Base-by-base conservation (phyloP, 768 basidiomycete species). In the Pleurotus tuber-regium region DNA sequence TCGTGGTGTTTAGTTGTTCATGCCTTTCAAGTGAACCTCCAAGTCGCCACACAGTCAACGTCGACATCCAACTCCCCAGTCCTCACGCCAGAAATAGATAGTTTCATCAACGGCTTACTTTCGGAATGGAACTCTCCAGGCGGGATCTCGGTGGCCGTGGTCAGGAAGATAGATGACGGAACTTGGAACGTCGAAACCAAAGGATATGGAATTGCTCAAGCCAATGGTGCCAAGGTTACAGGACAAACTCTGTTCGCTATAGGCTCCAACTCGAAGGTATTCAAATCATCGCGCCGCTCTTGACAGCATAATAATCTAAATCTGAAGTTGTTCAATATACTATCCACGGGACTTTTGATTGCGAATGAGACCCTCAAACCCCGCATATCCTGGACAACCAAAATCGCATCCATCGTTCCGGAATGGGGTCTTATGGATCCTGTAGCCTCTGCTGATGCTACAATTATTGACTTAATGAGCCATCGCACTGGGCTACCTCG, bases 401-500 rank as follows among this genome's bases (percentile, higher is more conserved):
- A 63, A 39, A 49, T 67, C 2, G 49, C 38, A n/a, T 54, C 57
- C 3, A 52, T 67, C 11, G 35, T 66, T n/a, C 64, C 66, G 0
- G 59, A 55, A 12, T 63, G 60, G 58, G 40, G 51, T 16, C 57
- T 65, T 29, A 57, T 56, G 55, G 64, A 67, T 39, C 58, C 59
- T 2, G 26, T 61, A 24, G 61, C 61, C 1, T 53, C 56, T 3
- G 38, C 54, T 23, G 53, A 59, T 26, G 57, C 50, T 14, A 52
- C 59, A 1, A 59, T 67, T 25, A 43, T 59, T 29, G 66, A 67
- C 43, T 43, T 61, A 3, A 62, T 65, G 61, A 62, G 58, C 52
- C 66, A 67, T 38, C 62, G 62, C 39, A 63, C 65, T 24, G 64
- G 63, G 3, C 31, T 61, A 6, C 62, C 65, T 30, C 57, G 58